A percentile compares a stretch with the other conserved stretches of the same genome.
Conservation (phyloP, 2,329 filamentous ascomycete species). For the Diaporthe sp. region DNA sequence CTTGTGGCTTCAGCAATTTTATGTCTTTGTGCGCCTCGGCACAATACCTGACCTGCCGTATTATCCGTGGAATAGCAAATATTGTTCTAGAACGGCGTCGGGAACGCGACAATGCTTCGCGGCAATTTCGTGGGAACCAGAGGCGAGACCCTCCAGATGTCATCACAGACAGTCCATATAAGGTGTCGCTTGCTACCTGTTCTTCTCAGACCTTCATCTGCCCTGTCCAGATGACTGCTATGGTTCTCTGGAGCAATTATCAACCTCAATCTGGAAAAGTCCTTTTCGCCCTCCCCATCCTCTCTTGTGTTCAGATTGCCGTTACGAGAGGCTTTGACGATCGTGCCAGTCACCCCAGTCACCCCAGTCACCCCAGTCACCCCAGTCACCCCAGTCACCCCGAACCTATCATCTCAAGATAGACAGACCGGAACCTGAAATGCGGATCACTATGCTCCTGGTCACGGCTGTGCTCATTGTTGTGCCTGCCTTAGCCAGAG, state of each 20-base stretch:
- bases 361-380: no score
- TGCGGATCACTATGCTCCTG: not conserved
- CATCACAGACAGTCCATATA: not conserved
- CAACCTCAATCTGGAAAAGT: not conserved
- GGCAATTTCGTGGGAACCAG: not conserved
- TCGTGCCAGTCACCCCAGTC: not conserved
- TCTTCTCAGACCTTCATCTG: no score
- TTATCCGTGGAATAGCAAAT: not conserved
- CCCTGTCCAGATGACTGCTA: not conserved
- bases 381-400: not conserved
- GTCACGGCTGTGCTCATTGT: not conserved
- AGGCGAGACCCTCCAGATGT: not conserved
- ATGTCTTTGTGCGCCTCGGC: slow-evolving; percentile 27
- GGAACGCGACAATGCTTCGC: not conserved
- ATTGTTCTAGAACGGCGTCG: not conserved
- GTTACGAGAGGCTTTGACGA: no score
- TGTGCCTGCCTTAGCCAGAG: not conserved
- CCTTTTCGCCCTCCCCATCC: not conserved
- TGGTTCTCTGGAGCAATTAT: not conserved
- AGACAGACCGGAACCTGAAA: not conserved
- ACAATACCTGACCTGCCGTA: slow-evolving; percentile 20
- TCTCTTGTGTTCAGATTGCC: not conserved
- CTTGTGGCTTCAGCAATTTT: not conserved
- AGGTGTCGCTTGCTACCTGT: not conserved
- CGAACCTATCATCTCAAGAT: not conserved